Conservation (phyloP, 2,329 filamentous ascomycete species). For the Ceratocystis albifundus region DNA sequence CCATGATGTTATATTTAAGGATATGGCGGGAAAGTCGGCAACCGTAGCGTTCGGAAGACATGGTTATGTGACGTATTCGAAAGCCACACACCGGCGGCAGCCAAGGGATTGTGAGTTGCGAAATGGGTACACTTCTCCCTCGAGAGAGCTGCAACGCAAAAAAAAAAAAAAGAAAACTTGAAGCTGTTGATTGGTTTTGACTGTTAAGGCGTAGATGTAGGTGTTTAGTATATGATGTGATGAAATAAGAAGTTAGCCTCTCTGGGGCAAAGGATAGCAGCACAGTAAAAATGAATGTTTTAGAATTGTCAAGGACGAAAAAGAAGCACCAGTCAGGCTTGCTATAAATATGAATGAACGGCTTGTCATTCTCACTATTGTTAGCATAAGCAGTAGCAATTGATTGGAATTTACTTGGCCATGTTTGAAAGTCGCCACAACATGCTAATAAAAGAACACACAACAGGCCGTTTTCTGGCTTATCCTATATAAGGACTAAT, state of each 20-base stretch:
- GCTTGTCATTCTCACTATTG: too few species aligned
- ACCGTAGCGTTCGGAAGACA: not conserved
- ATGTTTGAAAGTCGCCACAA: not conserved
- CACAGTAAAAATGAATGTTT: too few species aligned
- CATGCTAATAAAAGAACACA: not conserved
- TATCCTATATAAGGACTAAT: constrained; percentile 9
- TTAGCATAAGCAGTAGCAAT: too few species aligned
- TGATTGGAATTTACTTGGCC: too few species aligned
- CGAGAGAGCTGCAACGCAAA: not conserved
- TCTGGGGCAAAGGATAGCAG: too few species aligned
- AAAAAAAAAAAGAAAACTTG: not conserved
- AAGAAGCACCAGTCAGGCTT: too few species aligned
- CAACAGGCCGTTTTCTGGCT: not conserved
- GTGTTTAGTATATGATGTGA: too few species aligned
- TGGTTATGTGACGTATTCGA: not conserved
- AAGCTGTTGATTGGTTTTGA: not conserved
- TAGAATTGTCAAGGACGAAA: too few species aligned
- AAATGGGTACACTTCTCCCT: not conserved
- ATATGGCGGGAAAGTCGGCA: not conserved
- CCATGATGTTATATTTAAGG: not conserved
- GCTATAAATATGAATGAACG: too few species aligned
- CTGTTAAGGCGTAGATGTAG: too few species aligned
- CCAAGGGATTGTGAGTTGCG: not conserved
- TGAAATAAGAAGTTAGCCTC: too few species aligned
- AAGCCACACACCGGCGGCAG: not conserved